Percentiles rank a stretch among this genome's conserved stretches.
Evolutionary conservation across 1,284 basidiomycete genomes (phyloP).

Genomic region (Cystobasidiaceae sp.): DNA sequence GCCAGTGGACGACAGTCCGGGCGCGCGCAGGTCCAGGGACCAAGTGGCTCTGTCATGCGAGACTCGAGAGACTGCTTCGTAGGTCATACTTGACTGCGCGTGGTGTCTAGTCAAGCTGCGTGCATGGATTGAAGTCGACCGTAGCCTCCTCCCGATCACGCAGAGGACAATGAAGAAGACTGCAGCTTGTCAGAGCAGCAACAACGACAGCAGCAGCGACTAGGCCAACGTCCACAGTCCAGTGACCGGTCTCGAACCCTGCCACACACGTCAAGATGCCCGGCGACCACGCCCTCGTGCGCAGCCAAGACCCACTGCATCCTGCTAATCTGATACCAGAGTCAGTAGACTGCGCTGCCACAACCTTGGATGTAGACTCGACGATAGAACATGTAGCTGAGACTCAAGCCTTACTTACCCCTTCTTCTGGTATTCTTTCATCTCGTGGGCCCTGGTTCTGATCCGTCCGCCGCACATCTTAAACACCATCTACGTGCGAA

Average conservation of each 20-base stretch:
- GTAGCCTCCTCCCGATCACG: no score
- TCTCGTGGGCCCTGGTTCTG: no score
- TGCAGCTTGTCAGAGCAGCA: no score
- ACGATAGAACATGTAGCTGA: not conserved
- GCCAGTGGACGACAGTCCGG: no score
- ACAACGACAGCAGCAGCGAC: not conserved
- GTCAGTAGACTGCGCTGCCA: slow-evolving; percentile 53
- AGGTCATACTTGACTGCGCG: no score
- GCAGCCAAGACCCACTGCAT: slow-evolving; percentile 47
- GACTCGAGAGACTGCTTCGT: no score
- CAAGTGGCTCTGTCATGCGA: no score
- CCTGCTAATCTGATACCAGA: slow-evolving; percentile 77
- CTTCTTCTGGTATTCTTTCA: slow-evolving; percentile 73
- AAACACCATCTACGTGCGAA: not conserved
- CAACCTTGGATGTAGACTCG: slow-evolving; percentile 40
- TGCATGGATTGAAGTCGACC: no score
- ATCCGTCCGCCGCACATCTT: no score
- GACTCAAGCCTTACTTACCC: slow-evolving; percentile 14
- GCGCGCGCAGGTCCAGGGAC: no score
- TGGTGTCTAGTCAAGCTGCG: no score
- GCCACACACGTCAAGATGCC: not conserved
- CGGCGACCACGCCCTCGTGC: slow-evolving; percentile 15
- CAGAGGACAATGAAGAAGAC: no score
- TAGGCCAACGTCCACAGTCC: not conserved
- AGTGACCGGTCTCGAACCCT: not conserved